phyloP scores from a whole-genome alignment of 2,329 filamentous ascomycete genomes.

The Dactylella cylindrospora region DNA sequence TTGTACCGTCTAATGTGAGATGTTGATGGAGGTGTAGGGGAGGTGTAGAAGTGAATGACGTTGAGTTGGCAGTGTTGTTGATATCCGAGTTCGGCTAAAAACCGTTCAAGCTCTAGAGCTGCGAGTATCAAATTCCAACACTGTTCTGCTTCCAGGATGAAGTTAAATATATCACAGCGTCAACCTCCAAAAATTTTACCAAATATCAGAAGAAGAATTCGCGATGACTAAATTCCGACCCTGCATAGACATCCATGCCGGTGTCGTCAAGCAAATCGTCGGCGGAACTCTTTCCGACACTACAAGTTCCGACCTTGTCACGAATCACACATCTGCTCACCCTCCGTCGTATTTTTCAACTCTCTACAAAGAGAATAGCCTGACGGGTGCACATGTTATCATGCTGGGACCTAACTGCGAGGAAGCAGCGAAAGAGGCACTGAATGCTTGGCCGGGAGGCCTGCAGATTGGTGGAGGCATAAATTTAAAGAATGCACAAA shows the following conservation, averaged over 20 bases:
- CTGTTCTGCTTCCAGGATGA: background rate
- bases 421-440: slow-evolving; percentile 72
- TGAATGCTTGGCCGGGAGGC: slow-evolving; percentile 74
- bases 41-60: slow-evolving; percentile 9
- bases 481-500: slow-evolving; percentile 75
- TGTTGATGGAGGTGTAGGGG: slow-evolving; percentile 4
- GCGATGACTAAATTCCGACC: slow-evolving; percentile 90
- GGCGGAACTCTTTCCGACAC: slow-evolving; percentile 79
- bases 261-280: slow-evolving; percentile 97
- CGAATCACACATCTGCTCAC: slow-evolving; percentile 86
- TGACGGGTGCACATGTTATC: slow-evolving; percentile 87
- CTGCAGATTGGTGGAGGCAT: slow-evolving; percentile 95
- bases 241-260: slow-evolving; percentile 96
- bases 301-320: slow-evolving; percentile 68
- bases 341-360: slow-evolving; percentile 77
- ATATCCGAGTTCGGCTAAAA: slow-evolving; percentile 32
- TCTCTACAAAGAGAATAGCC: slow-evolving; percentile 73
- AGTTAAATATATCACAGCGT: background rate
- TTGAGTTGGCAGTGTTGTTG: slow-evolving; percentile 15
- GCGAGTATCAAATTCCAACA: background rate
- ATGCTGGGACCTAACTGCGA: slow-evolving; percentile 92
- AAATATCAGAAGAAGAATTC: background rate
- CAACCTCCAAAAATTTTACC: slow-evolving; percentile 3
- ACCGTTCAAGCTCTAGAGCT: background rate
- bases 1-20: background rate